These are phyloP conservation scores for Avena atlantica DNA, from an alignment of 176 grass and related monocot genomes.

Conservation along the genomic window DNA sequence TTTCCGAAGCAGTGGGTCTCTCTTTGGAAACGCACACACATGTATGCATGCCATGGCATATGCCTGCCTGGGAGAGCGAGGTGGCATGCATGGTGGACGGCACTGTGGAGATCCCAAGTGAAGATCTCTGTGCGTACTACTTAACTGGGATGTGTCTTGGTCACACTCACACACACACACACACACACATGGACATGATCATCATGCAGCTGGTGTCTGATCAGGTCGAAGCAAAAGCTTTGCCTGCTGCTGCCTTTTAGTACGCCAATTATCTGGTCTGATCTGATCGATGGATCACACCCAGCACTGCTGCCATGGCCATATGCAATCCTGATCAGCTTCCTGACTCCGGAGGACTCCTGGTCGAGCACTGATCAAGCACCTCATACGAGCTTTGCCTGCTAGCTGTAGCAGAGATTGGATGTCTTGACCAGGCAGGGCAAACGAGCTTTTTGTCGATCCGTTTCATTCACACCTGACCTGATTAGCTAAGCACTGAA, in stretches of 20 bases:
- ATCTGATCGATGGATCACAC: neutral
- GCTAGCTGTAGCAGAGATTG: neutral
- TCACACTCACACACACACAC: neutral
- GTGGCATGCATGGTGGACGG: neutral
- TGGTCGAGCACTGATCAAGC: neutral
- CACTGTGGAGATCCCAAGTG: slow-evolving; percentile 36
- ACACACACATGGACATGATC: neutral
- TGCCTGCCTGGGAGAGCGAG: too few species aligned
- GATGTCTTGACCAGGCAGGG: slow-evolving; percentile 6
- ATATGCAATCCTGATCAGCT: neutral
- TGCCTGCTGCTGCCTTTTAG: slow-evolving; percentile 1
- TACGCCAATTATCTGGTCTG: neutral
- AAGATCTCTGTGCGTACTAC: slow-evolving; percentile 19
- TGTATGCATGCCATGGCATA: neutral
- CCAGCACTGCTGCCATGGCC: neutral
- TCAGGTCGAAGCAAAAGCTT: slow-evolving; percentile 28
- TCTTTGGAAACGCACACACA: slow-evolving; percentile 39
- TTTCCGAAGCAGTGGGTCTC: slow-evolving; percentile 9
- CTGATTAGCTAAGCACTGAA: neutral
- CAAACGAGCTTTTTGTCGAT: neutral
- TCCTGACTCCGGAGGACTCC: neutral
- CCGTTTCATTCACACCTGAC: neutral
- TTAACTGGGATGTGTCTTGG: neutral
- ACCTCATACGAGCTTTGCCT: slow-evolving; percentile 11
- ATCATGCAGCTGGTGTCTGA: slow-evolving; percentile 15